Evolutionary conservation across 2,329 filamentous ascomycete species (phyloP), one percentile per base, ranked within the genome.

Genomic region (Diaporthe australafricana): DNA sequence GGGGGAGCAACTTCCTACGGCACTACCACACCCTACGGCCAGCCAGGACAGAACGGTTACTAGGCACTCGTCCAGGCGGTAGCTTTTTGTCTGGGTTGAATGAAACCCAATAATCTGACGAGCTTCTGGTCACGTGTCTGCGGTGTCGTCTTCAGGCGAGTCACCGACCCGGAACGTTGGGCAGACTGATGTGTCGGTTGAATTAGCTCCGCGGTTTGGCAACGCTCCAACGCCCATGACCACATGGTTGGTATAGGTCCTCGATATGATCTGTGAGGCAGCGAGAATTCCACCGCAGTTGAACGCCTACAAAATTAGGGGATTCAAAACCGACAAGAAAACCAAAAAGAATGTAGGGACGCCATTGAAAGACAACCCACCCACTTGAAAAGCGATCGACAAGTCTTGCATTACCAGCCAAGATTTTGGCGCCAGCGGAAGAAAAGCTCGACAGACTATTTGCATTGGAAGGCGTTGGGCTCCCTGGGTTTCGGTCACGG

Each of bases 21-120:
- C 7, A 81, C 79, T 20, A 78, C 80, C 8, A 85, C 83, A 5
- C 83, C 84, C 1, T 86, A 87, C 60, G 87, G 87, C 17, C 83
- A 85, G 48, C 86, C 87, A 20, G 87, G 87, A n/a, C 82, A 85
- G 71, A 82, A 81, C 55, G 84, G 85, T 42, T 89, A 71, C 63
- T 70, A 65, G 38, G 27, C 17, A 25, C 30, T 27, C n/a, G 16
- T 30, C 14, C 27, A 40, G 32, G 52, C 14, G 20, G 42, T 38
- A 40, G n/a, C n/a, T 5, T 9, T 20, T 17, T 56, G 20, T 68
- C 22, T 9, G 45, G 53, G 55, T 25, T 53, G 42, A 50, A n/a
- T n/a, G n/a, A 5, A 50, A 38, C 3, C 25, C 12, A 22, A 20
- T 38, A 50, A 35, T 38, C 7, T 1, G 45, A 38, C 30, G 25